A percentile compares a stretch with the other conserved stretches of the same genome.
phyloP scores from a whole-genome alignment of 768 basidiomycete genomes.

The Pseudohyphozyma bogoriensis region DNA sequence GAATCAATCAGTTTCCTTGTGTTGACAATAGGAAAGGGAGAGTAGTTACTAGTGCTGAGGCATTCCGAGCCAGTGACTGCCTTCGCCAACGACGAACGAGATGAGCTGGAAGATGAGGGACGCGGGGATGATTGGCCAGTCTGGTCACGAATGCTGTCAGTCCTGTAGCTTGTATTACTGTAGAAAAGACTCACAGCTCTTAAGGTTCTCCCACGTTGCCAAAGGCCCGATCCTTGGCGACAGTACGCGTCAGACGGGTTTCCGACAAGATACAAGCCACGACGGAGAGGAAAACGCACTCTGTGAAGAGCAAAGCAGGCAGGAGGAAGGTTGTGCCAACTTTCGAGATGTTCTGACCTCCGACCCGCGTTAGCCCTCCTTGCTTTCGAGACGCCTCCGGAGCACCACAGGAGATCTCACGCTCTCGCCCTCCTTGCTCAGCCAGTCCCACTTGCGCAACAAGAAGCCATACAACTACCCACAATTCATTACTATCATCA shows the following conservation, averaged over 20 bases:
- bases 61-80: slow-evolving; percentile 10
- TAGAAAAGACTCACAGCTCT: slow-evolving; percentile 31
- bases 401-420: neutral
- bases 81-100: slow-evolving; percentile 31
- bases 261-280: too few species aligned
- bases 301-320: slow-evolving; percentile 36
- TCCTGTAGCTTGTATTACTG: neutral
- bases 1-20: slow-evolving; percentile 23
- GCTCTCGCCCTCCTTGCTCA: neutral
- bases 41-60: neutral
- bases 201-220: slow-evolving; percentile 34
- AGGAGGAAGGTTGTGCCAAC: slow-evolving; percentile 32
- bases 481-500: too few species aligned
- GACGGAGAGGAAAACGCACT: too few species aligned
- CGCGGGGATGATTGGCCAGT: slow-evolving; percentile 31
- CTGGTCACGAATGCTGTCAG: neutral
- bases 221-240: slow-evolving; percentile 38
- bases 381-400: neutral
- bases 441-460: neutral
- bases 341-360: neutral
- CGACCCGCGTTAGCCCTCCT: neutral
- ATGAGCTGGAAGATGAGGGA: slow-evolving; percentile 35
- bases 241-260: too few species aligned
- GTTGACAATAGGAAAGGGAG: slow-evolving; percentile 8
- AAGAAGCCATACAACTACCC: neutral